Conservation (phyloP, 805 yeast species). For the Schwanniomyces yamadae region DNA sequence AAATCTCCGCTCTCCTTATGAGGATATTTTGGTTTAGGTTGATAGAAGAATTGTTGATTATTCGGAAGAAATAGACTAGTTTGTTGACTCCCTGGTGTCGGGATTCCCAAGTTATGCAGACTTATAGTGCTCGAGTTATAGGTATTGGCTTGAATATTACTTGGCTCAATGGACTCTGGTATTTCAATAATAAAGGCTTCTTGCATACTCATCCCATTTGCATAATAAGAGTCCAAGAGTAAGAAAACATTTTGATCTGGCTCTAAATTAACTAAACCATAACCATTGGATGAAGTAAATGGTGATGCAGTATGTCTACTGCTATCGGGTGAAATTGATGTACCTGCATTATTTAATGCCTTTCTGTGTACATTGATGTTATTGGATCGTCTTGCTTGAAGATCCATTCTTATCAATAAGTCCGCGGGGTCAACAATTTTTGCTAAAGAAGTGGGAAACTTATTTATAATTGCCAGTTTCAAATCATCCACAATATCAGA, state of each 20-base stretch:
- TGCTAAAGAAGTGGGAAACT: conserved; percentile 68
- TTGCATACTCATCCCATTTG: conserved; percentile 64
- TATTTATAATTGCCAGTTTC: conserved; percentile 59
- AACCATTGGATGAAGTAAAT: neutral
- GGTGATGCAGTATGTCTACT: conserved; percentile 12
- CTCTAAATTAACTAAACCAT: conserved; percentile 28
- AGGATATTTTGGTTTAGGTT: conserved; percentile 35
- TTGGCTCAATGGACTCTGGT: conserved; percentile 26
- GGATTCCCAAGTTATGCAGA: neutral
- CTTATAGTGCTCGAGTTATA: conserved; percentile 1
- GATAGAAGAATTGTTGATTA: conserved; percentile 18
- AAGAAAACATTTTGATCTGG: conserved; percentile 65
- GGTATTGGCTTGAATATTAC: neutral
- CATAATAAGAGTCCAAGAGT: conserved; percentile 57
- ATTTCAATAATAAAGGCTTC: conserved; percentile 65
- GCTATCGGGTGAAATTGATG: conserved; percentile 14
- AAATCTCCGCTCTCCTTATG: conserved; percentile 5
- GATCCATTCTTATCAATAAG: conserved; percentile 40
- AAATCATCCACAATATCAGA: conserved; percentile 79
- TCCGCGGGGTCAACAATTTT: conserved; percentile 69
- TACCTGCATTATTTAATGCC: conserved; percentile 10
- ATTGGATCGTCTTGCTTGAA: conserved; percentile 9
- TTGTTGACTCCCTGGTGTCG: neutral
- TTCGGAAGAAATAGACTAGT: too few species aligned
- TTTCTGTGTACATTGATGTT: conserved; percentile 10